A percentile compares a stretch with the other conserved stretches of the same genome.
Evolutionary conservation across 768 basidiomycete species (phyloP).

Genomic region (Tylopilus subfusipes): DNA sequence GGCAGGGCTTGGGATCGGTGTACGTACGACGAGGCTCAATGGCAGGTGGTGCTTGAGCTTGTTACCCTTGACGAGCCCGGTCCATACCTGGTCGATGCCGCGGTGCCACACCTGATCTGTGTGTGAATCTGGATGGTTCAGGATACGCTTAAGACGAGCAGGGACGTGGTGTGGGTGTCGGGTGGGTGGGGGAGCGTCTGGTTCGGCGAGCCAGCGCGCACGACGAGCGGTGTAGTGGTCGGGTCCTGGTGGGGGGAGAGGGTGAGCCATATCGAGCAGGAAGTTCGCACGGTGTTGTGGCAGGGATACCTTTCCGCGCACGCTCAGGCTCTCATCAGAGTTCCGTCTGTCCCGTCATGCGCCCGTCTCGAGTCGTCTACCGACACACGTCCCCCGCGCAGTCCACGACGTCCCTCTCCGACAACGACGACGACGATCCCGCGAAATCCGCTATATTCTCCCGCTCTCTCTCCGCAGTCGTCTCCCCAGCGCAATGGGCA

Average conservation of each 20-base stretch:
- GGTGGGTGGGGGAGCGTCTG: slow-evolving; percentile 12
- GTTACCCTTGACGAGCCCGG: slow-evolving; percentile 54
- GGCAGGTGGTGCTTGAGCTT: slow-evolving; percentile 60
- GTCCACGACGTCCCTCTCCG: slow-evolving; percentile 76
- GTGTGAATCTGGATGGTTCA: slow-evolving; percentile 46
- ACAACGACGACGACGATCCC: slow-evolving; percentile 66
- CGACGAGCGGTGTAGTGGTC: slow-evolving; percentile 61
- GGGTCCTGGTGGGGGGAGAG: slow-evolving; percentile 60
- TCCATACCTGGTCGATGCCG: slow-evolving; percentile 62
- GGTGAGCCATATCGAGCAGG: slow-evolving; percentile 23
- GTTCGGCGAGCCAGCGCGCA: slow-evolving; percentile 52
- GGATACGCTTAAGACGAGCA: slow-evolving; percentile 48
- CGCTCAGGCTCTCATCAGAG: background rate
- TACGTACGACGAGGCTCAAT: slow-evolving; percentile 58
- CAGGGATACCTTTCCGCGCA: background rate
- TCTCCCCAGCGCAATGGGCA: slow-evolving; percentile 68
- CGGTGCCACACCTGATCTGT: slow-evolving; percentile 53
- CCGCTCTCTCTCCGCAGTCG: slow-evolving; percentile 36
- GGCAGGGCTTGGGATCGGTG: background rate
- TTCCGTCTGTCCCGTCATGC: slow-evolving; percentile 13
- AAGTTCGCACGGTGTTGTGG: slow-evolving; percentile 16
- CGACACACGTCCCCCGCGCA: slow-evolving; percentile 51
- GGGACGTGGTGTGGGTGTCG: slow-evolving; percentile 39
- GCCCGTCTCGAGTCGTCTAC: slow-evolving; percentile 36
- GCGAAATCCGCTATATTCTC: slow-evolving; percentile 44